Conservation (phyloP, 768 basidiomycete genomes). For the Termitomyces sp. region DNA sequence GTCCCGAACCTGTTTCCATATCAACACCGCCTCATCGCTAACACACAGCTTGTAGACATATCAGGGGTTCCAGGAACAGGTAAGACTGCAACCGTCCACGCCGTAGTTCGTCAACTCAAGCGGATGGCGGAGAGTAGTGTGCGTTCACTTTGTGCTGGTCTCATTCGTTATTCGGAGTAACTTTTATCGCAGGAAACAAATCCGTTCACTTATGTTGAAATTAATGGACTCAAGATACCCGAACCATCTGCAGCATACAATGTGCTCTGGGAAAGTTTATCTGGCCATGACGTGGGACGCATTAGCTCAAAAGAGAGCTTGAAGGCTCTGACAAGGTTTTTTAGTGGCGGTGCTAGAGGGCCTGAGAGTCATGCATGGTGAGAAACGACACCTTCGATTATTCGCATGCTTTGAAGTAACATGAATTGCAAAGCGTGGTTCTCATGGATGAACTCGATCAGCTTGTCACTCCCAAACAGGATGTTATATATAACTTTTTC, state of each 20-base stretch:
- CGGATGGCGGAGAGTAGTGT: constrained; percentile 82
- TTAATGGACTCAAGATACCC: constrained; percentile 91
- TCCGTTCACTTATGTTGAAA: constrained; percentile 96
- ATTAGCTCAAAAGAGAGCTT: constrained; percentile 80
- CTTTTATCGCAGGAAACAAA: too few relatives aligned
- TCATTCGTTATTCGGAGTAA: too few relatives aligned
- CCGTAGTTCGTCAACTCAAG: constrained; percentile 85
- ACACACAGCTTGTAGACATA: constrained; percentile 40
- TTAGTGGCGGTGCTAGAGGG: constrained; percentile 54
- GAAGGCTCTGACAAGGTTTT: constrained; percentile 72
- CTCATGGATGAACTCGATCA: constrained; percentile 99
- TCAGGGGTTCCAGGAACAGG: constrained; percentile 98
- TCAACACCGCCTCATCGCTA: constrained; percentile 1
- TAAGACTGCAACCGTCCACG: constrained; percentile 97
- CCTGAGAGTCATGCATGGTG: constrained; percentile 89
- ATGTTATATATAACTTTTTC: constrained; percentile 99
- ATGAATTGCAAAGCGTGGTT: constrained; percentile 61
- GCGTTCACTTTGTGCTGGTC: too few relatives aligned
- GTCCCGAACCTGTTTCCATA: constrained; percentile 23
- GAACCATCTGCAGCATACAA: constrained; percentile 92
- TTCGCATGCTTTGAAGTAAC: neutral
- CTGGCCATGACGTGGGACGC: constrained; percentile 63
- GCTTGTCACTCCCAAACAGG: constrained; percentile 91
- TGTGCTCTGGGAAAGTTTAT: constrained; percentile 90
- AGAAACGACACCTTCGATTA: constrained; percentile 15